Percentiles rank a stretch among this genome's conserved stretches.
Conservation (phyloP, 306 rosid genomes). For the Prunus mume region DNA sequence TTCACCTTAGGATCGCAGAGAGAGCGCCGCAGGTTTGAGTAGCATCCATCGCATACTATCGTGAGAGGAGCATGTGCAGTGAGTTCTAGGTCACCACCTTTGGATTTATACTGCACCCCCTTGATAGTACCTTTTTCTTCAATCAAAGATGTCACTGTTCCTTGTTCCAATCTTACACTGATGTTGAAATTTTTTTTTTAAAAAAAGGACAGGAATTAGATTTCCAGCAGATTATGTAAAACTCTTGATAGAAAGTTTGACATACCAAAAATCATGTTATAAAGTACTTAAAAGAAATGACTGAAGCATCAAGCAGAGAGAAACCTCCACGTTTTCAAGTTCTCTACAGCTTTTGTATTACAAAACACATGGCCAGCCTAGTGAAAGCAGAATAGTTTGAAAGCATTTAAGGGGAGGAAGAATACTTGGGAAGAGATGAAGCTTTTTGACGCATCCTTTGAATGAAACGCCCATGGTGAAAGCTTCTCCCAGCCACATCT, state of each 20-base stretch:
- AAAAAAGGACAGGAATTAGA: neutral
- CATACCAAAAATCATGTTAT: neutral
- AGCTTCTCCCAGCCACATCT: conserved; percentile 53
- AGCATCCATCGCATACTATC: conserved; percentile 58
- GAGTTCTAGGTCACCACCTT: neutral
- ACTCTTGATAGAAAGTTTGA: neutral
- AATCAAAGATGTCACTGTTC: conserved; percentile 12
- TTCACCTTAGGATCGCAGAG: conserved; percentile 51
- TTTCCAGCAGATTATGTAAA: neutral
- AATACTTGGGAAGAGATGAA: conserved; percentile 41
- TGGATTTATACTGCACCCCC: conserved; percentile 23
- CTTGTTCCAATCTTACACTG: conserved; percentile 24
- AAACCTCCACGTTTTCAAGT: neutral
- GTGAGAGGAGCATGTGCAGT: conserved; percentile 43
- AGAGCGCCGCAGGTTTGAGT: conserved; percentile 50
- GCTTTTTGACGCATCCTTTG: conserved; percentile 55
- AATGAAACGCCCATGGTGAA: conserved; percentile 58
- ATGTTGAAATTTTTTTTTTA: neutral
- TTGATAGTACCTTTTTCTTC: conserved; percentile 11
- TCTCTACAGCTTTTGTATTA: neutral
- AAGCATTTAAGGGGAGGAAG: neutral
- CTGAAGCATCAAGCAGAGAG: neutral
- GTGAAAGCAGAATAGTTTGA: neutral
- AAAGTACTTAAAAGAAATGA: neutral
- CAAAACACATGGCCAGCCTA: neutral